A percentile compares a stretch with the other conserved stretches of the same genome.
These are phyloP conservation scores for Penicillium sumatraense DNA, from an alignment of 2,329 filamentous ascomycete species.

Conservation along the genomic window DNA sequence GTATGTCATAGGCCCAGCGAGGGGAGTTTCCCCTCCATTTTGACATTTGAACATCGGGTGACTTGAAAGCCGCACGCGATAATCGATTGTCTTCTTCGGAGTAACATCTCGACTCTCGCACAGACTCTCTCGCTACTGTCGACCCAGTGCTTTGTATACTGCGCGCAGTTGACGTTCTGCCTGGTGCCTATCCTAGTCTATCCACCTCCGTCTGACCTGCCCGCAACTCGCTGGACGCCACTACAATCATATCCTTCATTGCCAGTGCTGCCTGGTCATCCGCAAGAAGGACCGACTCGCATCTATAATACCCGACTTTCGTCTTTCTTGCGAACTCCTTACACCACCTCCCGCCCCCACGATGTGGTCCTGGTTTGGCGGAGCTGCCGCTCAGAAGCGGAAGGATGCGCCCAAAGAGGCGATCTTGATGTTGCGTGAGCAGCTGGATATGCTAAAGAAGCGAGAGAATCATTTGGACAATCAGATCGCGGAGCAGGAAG, in stretches of 20 bases:
- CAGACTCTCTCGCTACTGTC: neutral
- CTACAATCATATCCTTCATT: slow-evolving; percentile 10
- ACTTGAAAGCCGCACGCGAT: slow-evolving; percentile 6
- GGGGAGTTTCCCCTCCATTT: slow-evolving; percentile 35
- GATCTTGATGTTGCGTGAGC: slow-evolving; percentile 82
- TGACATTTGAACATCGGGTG: slow-evolving; percentile 14
- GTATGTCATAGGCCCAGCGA: slow-evolving; percentile 43
- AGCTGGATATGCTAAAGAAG: slow-evolving; percentile 98
- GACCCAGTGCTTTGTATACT: neutral
- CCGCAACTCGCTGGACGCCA: slow-evolving; percentile 16
- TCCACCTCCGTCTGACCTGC: slow-evolving; percentile 23
- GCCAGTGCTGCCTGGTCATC: slow-evolving; percentile 15
- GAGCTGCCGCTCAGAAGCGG: slow-evolving; percentile 77
- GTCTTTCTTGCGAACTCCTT: neutral
- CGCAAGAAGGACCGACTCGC: neutral
- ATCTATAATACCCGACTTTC: neutral
- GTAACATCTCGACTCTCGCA: neutral
- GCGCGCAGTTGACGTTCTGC: neutral
- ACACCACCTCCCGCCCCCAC: slow-evolving; percentile 16
- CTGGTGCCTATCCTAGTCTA: slow-evolving; percentile 2
- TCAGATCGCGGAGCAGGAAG: slow-evolving; percentile 92
- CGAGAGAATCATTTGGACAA: slow-evolving; percentile 87
- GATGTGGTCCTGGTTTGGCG: slow-evolving; percentile 92
- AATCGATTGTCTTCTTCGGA: neutral
- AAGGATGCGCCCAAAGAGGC: slow-evolving; percentile 97